Evolutionary conservation across 345 rosid genomes (phyloP), one percentile per base, ranked within the genome.

Genomic region (Sonneratia alba): DNA sequence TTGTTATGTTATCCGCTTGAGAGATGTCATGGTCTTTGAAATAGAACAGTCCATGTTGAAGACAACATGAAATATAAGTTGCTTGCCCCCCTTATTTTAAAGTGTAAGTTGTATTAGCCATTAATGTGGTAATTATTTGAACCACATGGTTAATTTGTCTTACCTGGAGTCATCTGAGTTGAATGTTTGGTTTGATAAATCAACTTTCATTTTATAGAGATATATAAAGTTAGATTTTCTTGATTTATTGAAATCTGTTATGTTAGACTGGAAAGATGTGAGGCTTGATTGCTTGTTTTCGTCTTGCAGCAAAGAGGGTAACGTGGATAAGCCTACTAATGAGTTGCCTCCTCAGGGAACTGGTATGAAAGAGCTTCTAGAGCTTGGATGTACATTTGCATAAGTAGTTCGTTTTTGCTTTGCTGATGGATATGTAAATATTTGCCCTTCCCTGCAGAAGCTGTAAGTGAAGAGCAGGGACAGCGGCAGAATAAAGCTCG

Each of bases 231-330:
- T 57, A 57, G 13, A 57, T 21, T n/a, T 6, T n/a, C 59, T 4
- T 57, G 34, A 24, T 24, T 57, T 57, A 57, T 57, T 57, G 63
- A 47, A 57, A 57, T 55, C 27, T 57, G 3, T 57, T 57, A 21
- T n/a, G 24, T 21, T 57, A 21, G 27, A 57, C 13, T 70, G 40
- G 22, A 56, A 55, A 40, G 36, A 38, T 48, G 12, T 69, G 63
- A 56, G 40, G 59, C 48, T 43, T 77, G 47, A 79, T 74, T 51
- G 48, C 47, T 72, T 63, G 42, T 73, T 71, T 73, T 71, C 57
- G 55, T 56, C 40, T 47, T 82, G 82, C 83, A 90, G 96, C 81
- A 86, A 88, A 74, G 91, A 86, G 69, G 82, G 51, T 45, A 78
- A 69, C 75, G 22, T 75, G 18, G 81, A 75, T 72, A 84, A 82